These are phyloP conservation scores for Geranium brycei DNA, from an alignment of 345 rosid species.

Conservation along the genomic window DNA sequence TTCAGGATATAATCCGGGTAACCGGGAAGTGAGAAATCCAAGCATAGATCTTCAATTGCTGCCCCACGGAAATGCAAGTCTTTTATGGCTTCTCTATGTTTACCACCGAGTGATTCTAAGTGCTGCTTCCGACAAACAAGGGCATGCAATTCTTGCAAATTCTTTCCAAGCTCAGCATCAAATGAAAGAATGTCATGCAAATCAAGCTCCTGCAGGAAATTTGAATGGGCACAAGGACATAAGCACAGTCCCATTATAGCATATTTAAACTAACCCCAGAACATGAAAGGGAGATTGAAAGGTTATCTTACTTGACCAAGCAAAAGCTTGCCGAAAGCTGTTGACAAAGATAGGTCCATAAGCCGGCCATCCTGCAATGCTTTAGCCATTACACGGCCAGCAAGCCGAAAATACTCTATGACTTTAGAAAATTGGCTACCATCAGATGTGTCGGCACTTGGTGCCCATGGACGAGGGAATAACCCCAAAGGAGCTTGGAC, in stretches of 20 bases:
- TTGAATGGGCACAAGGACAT: not conserved
- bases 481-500: conserved; percentile 41
- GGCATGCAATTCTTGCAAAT: conserved; percentile 64
- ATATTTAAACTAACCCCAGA: not conserved
- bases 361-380: conserved; percentile 34
- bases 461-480: conserved; percentile 30
- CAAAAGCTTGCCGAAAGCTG: conserved; percentile 24
- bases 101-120: conserved; percentile 38
- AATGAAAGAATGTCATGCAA: conserved; percentile 66
- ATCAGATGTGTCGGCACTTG: conserved; percentile 16
- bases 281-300: not conserved
- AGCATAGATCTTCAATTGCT: conserved; percentile 65
- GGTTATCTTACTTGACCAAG: conserved; percentile 26
- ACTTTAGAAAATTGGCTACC: conserved; percentile 20
- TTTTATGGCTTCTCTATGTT: conserved; percentile 20
- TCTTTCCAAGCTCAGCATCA: conserved; percentile 81
- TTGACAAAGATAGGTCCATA: conserved; percentile 23
- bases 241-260: not conserved
- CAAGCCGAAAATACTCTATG: conserved; percentile 22
- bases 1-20: conserved; percentile 75
- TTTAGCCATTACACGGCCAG: conserved; percentile 30
- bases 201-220: conserved; percentile 83
- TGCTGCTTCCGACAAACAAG: conserved; percentile 68
- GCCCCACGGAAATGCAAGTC: conserved; percentile 52
- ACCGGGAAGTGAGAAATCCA: conserved; percentile 92